Evolutionary conservation across 202 grass and related monocot species (phyloP), one percentile per base, ranked within the genome.

Genomic region (Setaria viridis): DNA sequence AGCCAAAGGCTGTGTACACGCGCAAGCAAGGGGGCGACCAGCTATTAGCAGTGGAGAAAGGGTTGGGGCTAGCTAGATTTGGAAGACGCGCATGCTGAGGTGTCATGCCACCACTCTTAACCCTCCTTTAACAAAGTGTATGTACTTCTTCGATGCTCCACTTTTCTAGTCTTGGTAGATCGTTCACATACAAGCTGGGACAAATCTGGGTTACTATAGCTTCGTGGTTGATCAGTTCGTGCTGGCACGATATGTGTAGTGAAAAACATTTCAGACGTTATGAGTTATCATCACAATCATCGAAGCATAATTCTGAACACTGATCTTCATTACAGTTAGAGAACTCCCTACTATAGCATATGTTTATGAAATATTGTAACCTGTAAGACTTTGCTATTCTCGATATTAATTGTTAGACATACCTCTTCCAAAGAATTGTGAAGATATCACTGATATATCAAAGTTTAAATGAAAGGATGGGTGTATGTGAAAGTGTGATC

Each of bases 21-120:
- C 35, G 73, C 83, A 77, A 75, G 84, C 72, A 82, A 73, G 62
- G 78, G 72, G 82, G 79, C 0, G 3, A 35, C 55, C 7, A 4
- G 4, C 51, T 66, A 55, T 19, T 46, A 32, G 46, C 71, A 35
- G 74, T 90, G 88, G 69, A 62, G 43, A 90, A 84, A 84, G 84
- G 88, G 74, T 80, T 90, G 11, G 80, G n/a, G 58, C 29, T 82
- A 12, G 48, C 68, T 8, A 62, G 60, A 84, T 86, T 90, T 83
- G 67, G 79, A 80, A 60, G 70, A 81, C 77, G 69, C 77, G 85
- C 74, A 14, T 2, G 67, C 56, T 80, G 41, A 86, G 76, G 69
- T 80, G 87, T 59, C 86, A 67, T 62, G 79, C 47, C 79, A 65
- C 11, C 56, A 63, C 30, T 68, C 39, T 55, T 17, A 63, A 78